Conservation (phyloP, 1,139 yeast genomes). For the Zygoascus sp. region DNA sequence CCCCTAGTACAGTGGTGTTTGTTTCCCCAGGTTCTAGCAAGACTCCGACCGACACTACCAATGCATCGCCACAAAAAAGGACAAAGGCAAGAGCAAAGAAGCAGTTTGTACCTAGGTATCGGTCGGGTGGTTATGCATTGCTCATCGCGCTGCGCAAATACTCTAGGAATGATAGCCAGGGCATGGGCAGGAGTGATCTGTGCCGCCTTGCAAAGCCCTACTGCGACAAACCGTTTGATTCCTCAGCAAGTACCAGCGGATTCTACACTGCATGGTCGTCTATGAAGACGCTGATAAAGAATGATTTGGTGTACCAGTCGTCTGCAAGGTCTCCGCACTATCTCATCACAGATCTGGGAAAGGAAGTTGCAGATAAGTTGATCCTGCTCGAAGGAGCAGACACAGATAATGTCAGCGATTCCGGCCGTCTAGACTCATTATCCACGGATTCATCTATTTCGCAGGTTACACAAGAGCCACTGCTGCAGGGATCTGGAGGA, state of each 20-base stretch:
- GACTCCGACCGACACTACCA: background rate
- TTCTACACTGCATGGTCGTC: slow-evolving; percentile 79
- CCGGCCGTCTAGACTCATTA: too few species aligned
- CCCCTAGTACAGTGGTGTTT: slow-evolving; percentile 1
- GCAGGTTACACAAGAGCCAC: too few species aligned
- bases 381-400: background rate
- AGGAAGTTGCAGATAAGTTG: slow-evolving; percentile 51
- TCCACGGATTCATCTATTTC: too few species aligned
- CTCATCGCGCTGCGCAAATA: slow-evolving; percentile 56
- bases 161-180: slow-evolving; percentile 46
- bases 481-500: too few species aligned
- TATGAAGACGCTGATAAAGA: slow-evolving; percentile 56
- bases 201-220: slow-evolving; percentile 53
- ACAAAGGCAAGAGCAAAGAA: slow-evolving; percentile 29
- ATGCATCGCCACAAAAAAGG: slow-evolving; percentile 12
- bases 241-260: slow-evolving; percentile 47
- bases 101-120: slow-evolving; percentile 66
- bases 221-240: slow-evolving; percentile 61
- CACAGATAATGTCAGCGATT: too few species aligned
- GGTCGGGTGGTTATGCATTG: slow-evolving; percentile 88
- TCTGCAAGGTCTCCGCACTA: slow-evolving; percentile 56
- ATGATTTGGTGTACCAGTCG: slow-evolving; percentile 53
- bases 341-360: slow-evolving; percentile 70
- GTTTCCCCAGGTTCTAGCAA: slow-evolving; percentile 10
- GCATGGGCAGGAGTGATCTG: slow-evolving; percentile 57